Evolutionary conservation across 345 rosid genomes (phyloP).

Genomic region (Lepidium aucheri): DNA sequence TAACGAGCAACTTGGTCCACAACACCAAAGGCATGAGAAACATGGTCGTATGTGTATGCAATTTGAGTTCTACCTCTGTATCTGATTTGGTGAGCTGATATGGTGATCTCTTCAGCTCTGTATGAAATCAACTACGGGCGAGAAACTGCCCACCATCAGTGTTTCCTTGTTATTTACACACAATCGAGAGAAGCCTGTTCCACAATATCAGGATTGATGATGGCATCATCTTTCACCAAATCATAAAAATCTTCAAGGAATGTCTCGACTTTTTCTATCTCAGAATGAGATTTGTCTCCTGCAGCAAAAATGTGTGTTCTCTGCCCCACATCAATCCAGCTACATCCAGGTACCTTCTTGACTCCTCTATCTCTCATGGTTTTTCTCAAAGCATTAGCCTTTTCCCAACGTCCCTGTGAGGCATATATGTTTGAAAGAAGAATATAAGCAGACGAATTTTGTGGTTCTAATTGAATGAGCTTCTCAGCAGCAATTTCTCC

Average conservation of each 20-base stretch:
- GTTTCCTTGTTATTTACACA: slow-evolving; percentile 2
- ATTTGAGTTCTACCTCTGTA: neutral
- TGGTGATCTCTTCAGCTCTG: slow-evolving; percentile 1
- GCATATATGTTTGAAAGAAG: slow-evolving; percentile 84
- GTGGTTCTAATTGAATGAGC: slow-evolving; percentile 68
- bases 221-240: slow-evolving; percentile 21
- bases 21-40: slow-evolving; percentile 13
- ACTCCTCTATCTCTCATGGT: slow-evolving; percentile 76
- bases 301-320: slow-evolving; percentile 53
- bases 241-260: slow-evolving; percentile 26
- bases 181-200: slow-evolving; percentile 6
- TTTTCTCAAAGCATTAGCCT: slow-evolving; percentile 61
- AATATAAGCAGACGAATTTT: slow-evolving; percentile 69
- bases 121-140: neutral
- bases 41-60: neutral
- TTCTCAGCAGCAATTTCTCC: slow-evolving; percentile 66
- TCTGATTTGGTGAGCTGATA: neutral
- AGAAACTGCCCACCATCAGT: neutral
- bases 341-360: slow-evolving; percentile 73
- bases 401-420: slow-evolving; percentile 71
- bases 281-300: slow-evolving; percentile 65
- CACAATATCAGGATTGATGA: slow-evolving; percentile 2
- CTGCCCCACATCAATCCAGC: slow-evolving; percentile 71
- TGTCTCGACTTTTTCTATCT: slow-evolving; percentile 33
- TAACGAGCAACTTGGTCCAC: slow-evolving; percentile 21